phyloP scores from a whole-genome alignment of 1,139 yeast species.

The Taphrina populina region DNA sequence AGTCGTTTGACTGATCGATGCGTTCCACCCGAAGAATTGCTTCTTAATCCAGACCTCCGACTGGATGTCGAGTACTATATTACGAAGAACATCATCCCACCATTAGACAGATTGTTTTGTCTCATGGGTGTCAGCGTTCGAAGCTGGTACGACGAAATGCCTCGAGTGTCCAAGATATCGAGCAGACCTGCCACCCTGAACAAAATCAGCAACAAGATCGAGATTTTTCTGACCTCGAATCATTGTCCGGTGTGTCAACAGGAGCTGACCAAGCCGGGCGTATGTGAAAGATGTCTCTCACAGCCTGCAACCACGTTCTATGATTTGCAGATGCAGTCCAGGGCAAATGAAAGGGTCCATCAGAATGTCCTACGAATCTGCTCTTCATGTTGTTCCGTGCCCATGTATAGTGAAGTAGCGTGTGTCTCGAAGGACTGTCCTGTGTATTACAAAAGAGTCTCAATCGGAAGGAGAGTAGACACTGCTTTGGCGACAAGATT shows the following conservation, averaged over 20 bases:
- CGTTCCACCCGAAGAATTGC: conserved; percentile 70
- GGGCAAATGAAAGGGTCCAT: conserved; percentile 38
- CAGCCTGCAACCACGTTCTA: conserved; percentile 18
- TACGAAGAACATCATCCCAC: conserved; percentile 78
- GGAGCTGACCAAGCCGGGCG: conserved; percentile 31
- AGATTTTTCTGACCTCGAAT: conserved; percentile 41
- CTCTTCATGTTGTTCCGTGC: conserved; percentile 43
- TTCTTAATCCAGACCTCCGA: conserved; percentile 46
- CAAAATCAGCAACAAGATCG: conserved; percentile 22
- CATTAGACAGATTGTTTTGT: conserved; percentile 78
- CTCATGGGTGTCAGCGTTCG: conserved; percentile 76
- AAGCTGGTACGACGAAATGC: conserved; percentile 76
- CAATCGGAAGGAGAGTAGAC: conserved; percentile 12
- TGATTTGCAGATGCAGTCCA: conserved; percentile 16
- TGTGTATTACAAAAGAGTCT: conserved; percentile 47
- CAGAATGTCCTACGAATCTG: conserved; percentile 44
- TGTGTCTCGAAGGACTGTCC: conserved; percentile 53
- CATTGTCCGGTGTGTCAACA: conserved; percentile 40
- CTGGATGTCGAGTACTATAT: conserved; percentile 85
- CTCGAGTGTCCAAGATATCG: conserved; percentile 46
- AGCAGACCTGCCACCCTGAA: neutral
- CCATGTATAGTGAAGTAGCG: conserved; percentile 39
- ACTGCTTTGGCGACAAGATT: neutral
- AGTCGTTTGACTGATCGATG: conserved; percentile 74
- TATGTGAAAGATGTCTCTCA: conserved; percentile 31